These are phyloP conservation scores for Gymnopilus junonius DNA, from an alignment of 768 basidiomycete species.

Conservation along the genomic window DNA sequence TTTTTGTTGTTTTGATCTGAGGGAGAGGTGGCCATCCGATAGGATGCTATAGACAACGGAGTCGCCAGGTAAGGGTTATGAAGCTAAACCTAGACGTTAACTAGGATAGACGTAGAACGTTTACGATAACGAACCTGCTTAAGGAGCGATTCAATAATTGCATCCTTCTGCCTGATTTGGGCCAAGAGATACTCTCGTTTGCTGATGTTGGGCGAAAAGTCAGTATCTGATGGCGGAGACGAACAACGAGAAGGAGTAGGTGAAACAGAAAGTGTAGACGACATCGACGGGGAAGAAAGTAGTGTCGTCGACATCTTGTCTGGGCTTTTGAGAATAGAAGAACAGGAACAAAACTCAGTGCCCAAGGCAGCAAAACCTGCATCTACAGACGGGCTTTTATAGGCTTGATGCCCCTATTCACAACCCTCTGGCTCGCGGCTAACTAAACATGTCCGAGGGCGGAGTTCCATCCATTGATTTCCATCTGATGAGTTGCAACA, in stretches of 20 bases:
- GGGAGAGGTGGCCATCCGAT: slow-evolving; percentile 77
- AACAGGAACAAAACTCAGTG: not conserved
- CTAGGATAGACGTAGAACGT: not conserved
- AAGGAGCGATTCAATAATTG: slow-evolving; percentile 82
- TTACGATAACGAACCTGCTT: slow-evolving; percentile 61
- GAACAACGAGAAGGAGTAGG: slow-evolving; percentile 29
- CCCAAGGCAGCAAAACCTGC: slow-evolving; percentile 2
- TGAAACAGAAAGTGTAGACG: slow-evolving; percentile 22
- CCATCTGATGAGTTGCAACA: slow-evolving; percentile 9
- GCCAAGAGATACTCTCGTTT: slow-evolving; percentile 87
- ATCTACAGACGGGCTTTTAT: slow-evolving; percentile 12
- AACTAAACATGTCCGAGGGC: slow-evolving; percentile 3
- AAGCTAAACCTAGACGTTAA: slow-evolving; percentile 44
- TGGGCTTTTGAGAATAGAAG: not conserved
- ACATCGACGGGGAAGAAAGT: slow-evolving; percentile 16
- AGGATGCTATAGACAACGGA: slow-evolving; percentile 78
- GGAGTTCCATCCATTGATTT: slow-evolving; percentile 6
- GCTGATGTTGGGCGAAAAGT: slow-evolving; percentile 47
- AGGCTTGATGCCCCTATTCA: slow-evolving; percentile 16
- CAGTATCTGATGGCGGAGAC: slow-evolving; percentile 42
- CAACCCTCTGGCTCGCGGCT: slow-evolving; percentile 3
- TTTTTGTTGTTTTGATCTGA: slow-evolving; percentile 71
- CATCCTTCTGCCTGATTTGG: slow-evolving; percentile 87
- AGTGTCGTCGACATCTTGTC: slow-evolving; percentile 2
- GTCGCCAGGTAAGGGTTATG: slow-evolving; percentile 84